Percentiles rank a stretch among this genome's conserved stretches.
Conservation (phyloP, 2,329 filamentous ascomycete genomes). For the Neurospora sp. region DNA sequence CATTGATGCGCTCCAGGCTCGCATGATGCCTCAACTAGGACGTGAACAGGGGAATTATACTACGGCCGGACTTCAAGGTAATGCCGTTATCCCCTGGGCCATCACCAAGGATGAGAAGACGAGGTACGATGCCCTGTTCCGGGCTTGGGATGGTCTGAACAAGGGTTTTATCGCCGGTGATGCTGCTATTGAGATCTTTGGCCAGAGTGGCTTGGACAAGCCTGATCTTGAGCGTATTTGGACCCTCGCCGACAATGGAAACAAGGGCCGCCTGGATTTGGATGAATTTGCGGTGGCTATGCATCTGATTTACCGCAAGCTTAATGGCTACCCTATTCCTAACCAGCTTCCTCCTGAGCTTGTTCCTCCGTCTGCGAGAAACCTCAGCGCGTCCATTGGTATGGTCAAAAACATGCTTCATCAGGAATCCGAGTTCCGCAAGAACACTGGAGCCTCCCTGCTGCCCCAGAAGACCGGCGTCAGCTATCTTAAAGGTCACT, state of each 20-base stretch:
- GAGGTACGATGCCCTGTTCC: conserved; percentile 89
- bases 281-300: conserved; percentile 98
- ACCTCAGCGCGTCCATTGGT: conserved; percentile 86
- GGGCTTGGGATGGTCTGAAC: conserved; percentile 87
- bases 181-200: conserved; percentile 93
- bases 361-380: conserved; percentile 86
- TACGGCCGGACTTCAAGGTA: conserved; percentile 78
- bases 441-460: conserved; percentile 79
- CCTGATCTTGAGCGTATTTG: conserved; percentile 84
- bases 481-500: conserved; percentile 93
- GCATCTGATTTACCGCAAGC: conserved; percentile 95
- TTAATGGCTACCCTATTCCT: conserved; percentile 91
- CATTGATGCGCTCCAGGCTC: conserved; percentile 81
- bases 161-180: conserved; percentile 89
- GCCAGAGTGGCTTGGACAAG: conserved; percentile 88
- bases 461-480: conserved; percentile 96
- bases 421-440: conserved; percentile 80
- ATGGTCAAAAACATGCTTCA: conserved; percentile 84
- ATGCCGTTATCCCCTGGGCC: conserved; percentile 94
- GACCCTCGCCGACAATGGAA: conserved; percentile 88
- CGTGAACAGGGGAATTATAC: conserved; percentile 76
- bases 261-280: conserved; percentile 86
- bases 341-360: conserved; percentile 82
- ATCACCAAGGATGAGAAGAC: conserved; percentile 99
- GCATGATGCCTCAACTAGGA: conserved; percentile 95